These are phyloP conservation scores for Exophiala sp. DNA, from an alignment of 2,329 filamentous ascomycete genomes.

Conservation along the genomic window DNA sequence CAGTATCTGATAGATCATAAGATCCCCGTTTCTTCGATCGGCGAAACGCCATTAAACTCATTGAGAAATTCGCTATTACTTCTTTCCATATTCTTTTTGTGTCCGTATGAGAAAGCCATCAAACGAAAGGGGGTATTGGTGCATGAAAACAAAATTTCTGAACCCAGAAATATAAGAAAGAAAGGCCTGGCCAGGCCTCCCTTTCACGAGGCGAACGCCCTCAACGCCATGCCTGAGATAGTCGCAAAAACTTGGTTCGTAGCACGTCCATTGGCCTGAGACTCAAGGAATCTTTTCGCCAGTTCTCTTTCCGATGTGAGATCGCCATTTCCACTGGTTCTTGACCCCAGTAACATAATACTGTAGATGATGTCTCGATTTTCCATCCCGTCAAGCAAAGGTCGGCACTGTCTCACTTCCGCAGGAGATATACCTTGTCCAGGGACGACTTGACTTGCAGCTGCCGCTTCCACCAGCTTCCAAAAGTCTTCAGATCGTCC, in stretches of 20 bases:
- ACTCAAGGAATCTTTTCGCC: constrained; percentile 21
- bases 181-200: neutral
- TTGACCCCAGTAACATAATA: constrained; percentile 43
- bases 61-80: too few relatives aligned
- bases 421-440: constrained; percentile 10
- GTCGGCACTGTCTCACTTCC: constrained; percentile 15
- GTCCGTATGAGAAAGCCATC: neutral
- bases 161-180: neutral
- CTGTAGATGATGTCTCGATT: constrained; percentile 90
- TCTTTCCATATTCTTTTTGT: neutral
- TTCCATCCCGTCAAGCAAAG: constrained; percentile 73
- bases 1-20: too few relatives aligned
- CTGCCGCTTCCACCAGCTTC: constrained; percentile 70
- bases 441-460: constrained; percentile 54
- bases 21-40: too few relatives aligned
- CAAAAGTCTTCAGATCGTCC: constrained; percentile 74
- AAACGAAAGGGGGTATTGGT: constrained; percentile 3
- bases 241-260: constrained; percentile 25
- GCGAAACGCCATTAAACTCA: too few relatives aligned
- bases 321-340: constrained; percentile 15
- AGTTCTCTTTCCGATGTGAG: constrained; percentile 24
- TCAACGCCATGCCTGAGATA: constrained; percentile 27
- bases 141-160: neutral
- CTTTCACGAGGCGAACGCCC: constrained; percentile 17
- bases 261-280: constrained; percentile 24